phyloP scores from a whole-genome alignment of 2,329 filamentous ascomycete species.

The Trichophyton simii region DNA sequence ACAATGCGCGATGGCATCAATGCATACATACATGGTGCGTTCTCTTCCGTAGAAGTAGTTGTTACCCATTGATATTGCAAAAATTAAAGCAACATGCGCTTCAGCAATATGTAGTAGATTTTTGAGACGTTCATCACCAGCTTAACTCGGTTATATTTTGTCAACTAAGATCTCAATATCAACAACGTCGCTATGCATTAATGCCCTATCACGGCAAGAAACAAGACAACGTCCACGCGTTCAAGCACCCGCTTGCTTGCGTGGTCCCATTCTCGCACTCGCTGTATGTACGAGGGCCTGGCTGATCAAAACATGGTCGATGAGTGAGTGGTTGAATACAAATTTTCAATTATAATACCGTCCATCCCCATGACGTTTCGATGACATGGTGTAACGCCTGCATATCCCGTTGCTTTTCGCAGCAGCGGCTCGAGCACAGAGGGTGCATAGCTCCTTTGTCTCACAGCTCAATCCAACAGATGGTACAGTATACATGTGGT shows the following conservation, averaged over 20 bases:
- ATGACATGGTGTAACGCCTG: neutral
- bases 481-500: neutral
- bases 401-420: neutral
- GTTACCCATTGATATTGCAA: neutral
- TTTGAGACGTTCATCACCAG: neutral
- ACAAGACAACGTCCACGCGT: neutral
- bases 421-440: neutral
- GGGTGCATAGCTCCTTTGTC: neutral
- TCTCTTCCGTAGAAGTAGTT: neutral
- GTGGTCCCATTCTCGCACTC: neutral
- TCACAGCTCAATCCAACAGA: neutral
- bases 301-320: neutral
- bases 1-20: too few relatives aligned
- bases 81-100: neutral
- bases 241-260: neutral
- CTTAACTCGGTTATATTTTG: neutral
- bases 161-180: neutral
- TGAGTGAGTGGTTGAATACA: neutral
- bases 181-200: neutral
- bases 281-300: neutral
- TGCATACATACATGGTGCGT: neutral
- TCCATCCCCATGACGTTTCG: neutral
- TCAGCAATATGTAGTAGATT: neutral
- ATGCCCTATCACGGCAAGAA: neutral
- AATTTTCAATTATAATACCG: neutral